Evolutionary conservation across 2,329 filamentous ascomycete species (phyloP).

Genomic region (Monascus ruber): DNA sequence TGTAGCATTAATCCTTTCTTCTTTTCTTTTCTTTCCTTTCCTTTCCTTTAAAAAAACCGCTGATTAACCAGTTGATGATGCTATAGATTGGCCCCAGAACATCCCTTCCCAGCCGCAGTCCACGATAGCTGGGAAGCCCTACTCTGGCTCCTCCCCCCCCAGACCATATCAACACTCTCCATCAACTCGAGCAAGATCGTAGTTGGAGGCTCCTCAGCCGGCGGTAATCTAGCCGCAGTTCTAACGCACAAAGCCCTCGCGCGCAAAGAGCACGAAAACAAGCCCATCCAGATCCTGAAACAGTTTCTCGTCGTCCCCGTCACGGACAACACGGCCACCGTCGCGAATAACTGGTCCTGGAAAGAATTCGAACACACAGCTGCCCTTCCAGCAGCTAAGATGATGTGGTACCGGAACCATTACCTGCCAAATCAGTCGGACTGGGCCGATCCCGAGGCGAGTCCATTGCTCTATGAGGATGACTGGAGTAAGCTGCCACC

Average conservation of each 20-base stretch:
- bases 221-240: slow-evolving; percentile 42
- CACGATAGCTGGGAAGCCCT: slow-evolving; percentile 47
- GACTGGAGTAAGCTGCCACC: slow-evolving; percentile 41
- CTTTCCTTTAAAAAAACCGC: not conserved
- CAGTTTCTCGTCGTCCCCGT: slow-evolving; percentile 49
- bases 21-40: not conserved
- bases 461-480: slow-evolving; percentile 40
- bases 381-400: slow-evolving; percentile 45
- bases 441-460: slow-evolving; percentile 43
- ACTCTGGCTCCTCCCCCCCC: slow-evolving; percentile 35
- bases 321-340: slow-evolving; percentile 45
- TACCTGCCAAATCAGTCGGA: slow-evolving; percentile 41
- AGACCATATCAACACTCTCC: slow-evolving; percentile 26
- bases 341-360: slow-evolving; percentile 38
- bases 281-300: slow-evolving; percentile 28
- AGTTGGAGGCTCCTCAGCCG: slow-evolving; percentile 42
- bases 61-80: not conserved
- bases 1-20: slow-evolving; percentile 6
- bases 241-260: slow-evolving; percentile 41
- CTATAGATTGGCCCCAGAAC: slow-evolving; percentile 44
- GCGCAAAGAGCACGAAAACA: slow-evolving; percentile 6
- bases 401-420: slow-evolving; percentile 50
- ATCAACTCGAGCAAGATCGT: slow-evolving; percentile 37
- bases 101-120: slow-evolving; percentile 46
- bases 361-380: slow-evolving; percentile 40